Percentiles rank a stretch among this genome's conserved stretches.
Conservation (phyloP, 495 filamentous ascomycete species). For the Tuber microsphaerosporum region DNA sequence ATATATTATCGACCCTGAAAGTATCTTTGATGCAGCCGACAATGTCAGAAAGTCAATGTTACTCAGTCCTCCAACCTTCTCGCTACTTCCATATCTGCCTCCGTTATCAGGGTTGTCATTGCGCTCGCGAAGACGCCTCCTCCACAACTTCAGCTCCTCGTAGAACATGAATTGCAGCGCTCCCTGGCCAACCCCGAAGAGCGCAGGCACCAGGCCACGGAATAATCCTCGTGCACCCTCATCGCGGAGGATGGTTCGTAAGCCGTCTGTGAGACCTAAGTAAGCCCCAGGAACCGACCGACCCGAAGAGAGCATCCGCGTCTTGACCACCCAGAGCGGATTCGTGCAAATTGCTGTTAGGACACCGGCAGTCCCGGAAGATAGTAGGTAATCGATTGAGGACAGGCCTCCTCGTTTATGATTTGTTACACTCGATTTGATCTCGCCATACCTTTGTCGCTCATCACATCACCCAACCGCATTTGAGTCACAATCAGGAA, state of each 20-base stretch:
- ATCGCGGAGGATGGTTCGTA: conserved; percentile 53
- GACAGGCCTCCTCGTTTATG: conserved; percentile 46
- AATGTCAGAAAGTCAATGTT: conserved; percentile 72
- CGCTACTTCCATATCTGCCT: conserved; percentile 21
- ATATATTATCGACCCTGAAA: conserved; percentile 81
- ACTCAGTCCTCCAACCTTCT: conserved; percentile 47
- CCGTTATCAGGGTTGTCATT: conserved; percentile 12
- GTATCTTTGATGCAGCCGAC: conserved; percentile 73
- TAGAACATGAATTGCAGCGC: conserved; percentile 96
- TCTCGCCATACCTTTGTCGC: conserved; percentile 38
- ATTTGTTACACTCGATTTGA: conserved; percentile 38
- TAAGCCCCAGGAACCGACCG: conserved; percentile 62
- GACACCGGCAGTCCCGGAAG: conserved; percentile 68
- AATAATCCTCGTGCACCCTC: conserved; percentile 78
- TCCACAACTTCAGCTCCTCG: conserved; percentile 67
- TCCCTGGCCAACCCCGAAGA: conserved; percentile 89
- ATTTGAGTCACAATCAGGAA: conserved; percentile 37
- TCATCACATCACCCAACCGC: not conserved
- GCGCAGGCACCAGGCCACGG: conserved; percentile 69
- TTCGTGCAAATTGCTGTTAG: conserved; percentile 78
- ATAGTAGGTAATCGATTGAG: conserved; percentile 74
- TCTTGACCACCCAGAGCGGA: conserved; percentile 97
- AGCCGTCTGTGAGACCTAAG: conserved; percentile 63
- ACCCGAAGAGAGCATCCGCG: conserved; percentile 86
- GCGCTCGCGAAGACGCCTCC: conserved; percentile 35